Evolutionary conservation across 306 rosid genomes (phyloP).

Genomic region (Inga oerstediana): DNA sequence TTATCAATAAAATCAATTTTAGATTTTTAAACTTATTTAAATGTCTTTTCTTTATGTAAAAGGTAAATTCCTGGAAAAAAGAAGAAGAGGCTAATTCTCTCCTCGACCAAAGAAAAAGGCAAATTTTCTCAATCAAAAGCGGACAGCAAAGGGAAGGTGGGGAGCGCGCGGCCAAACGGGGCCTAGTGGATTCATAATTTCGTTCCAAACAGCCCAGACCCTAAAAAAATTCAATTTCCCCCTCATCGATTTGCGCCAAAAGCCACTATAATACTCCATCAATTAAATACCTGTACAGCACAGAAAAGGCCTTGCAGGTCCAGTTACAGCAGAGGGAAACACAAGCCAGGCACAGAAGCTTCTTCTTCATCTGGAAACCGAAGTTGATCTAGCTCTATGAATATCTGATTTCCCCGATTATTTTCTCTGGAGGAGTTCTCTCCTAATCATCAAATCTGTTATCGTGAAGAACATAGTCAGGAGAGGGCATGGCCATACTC

Average conservation of each 20-base stretch:
- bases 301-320: neutral
- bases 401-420: neutral
- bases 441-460: neutral
- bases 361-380: neutral
- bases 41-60: too few species aligned
- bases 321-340: neutral
- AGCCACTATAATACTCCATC: neutral
- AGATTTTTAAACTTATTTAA: too few species aligned
- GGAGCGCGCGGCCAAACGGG: neutral
- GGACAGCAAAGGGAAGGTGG: neutral
- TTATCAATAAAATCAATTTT: too few species aligned
- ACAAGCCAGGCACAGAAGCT: neutral
- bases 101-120: too few species aligned
- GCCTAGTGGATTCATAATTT: neutral
- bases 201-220: neutral
- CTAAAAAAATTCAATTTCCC: neutral
- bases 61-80: too few species aligned
- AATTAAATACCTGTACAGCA: neutral
- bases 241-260: neutral
- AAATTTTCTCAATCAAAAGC: neutral
- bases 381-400: neutral
- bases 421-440: neutral
- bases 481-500: constrained; percentile 67
- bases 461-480: neutral
- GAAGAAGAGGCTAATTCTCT: too few species aligned